A percentile compares a stretch with the other conserved stretches of the same genome.
phyloP scores from a whole-genome alignment of 2,329 filamentous ascomycete species.

The Seiridium cupressi region DNA sequence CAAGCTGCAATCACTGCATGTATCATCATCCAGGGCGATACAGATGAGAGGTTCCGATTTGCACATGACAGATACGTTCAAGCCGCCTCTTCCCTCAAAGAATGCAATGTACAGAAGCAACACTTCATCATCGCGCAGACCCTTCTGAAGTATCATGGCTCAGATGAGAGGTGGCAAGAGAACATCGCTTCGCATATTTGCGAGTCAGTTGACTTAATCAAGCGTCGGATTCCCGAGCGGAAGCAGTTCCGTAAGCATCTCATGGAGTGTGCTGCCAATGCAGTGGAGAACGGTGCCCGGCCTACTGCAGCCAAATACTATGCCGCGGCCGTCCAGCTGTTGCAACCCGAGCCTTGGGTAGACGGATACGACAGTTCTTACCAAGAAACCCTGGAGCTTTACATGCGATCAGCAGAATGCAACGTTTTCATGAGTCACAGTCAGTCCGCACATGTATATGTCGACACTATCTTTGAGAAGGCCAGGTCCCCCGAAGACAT shows the following conservation, averaged over 20 bases:
- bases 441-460: slow-evolving; percentile 63
- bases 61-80: slow-evolving; percentile 84
- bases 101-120: slow-evolving; percentile 74
- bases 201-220: slow-evolving; percentile 73
- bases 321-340: slow-evolving; percentile 69
- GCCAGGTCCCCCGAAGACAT: slow-evolving; percentile 75
- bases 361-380: slow-evolving; percentile 74
- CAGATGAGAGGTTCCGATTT: slow-evolving; percentile 85
- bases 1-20: slow-evolving; percentile 78
- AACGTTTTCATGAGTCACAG: slow-evolving; percentile 76
- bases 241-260: slow-evolving; percentile 72
- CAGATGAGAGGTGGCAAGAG: slow-evolving; percentile 64
- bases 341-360: slow-evolving; percentile 78
- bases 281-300: slow-evolving; percentile 78
- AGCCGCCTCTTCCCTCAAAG: slow-evolving; percentile 67
- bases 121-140: slow-evolving; percentile 86
- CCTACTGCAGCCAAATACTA: slow-evolving; percentile 83
- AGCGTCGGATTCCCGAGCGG: slow-evolving; percentile 57
- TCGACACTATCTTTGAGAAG: slow-evolving; percentile 67
- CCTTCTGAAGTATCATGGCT: slow-evolving; percentile 67
- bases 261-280: slow-evolving; percentile 73
- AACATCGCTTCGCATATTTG: slow-evolving; percentile 80
- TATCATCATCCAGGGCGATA: slow-evolving; percentile 77
- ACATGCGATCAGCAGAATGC: slow-evolving; percentile 78
- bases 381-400: slow-evolving; percentile 78